Percentiles rank a stretch among this genome's conserved stretches.
Evolutionary conservation across 2,329 filamentous ascomycete species (phyloP).

Genomic region (Aureobasidium mangrovei): DNA sequence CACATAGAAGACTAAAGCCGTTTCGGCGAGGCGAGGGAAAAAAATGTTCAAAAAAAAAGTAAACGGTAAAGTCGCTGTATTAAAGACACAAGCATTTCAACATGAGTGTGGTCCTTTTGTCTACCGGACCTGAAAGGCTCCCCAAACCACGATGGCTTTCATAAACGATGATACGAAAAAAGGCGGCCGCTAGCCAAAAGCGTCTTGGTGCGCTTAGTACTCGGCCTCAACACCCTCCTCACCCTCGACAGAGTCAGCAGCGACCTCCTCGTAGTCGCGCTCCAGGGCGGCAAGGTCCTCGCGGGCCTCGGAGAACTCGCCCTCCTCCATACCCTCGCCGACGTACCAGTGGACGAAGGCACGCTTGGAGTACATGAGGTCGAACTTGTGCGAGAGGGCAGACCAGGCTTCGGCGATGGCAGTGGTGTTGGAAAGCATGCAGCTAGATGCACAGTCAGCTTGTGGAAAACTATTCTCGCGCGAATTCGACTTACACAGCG

Average conservation of each 20-base stretch:
- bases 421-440: slow-evolving; percentile 98
- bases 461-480: too few species aligned
- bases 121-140: slow-evolving; percentile 14
- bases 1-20: neutral
- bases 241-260: slow-evolving; percentile 81
- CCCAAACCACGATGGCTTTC: slow-evolving; percentile 14
- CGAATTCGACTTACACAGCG: slow-evolving; percentile 66
- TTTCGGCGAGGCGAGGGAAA: neutral
- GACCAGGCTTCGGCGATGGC: slow-evolving; percentile 98
- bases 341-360: slow-evolving; percentile 99
- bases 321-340: slow-evolving; percentile 99
- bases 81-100: slow-evolving; percentile 16
- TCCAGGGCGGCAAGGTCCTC: slow-evolving; percentile 97
- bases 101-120: slow-evolving; percentile 16
- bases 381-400: slow-evolving; percentile 93
- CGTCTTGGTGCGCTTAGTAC: slow-evolving; percentile 54
- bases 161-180: slow-evolving; percentile 17
- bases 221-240: slow-evolving; percentile 81
- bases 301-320: slow-evolving; percentile 98
- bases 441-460: slow-evolving; percentile 41
- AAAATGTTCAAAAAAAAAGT: slow-evolving; percentile 1
- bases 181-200: slow-evolving; percentile 13
- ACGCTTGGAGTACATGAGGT: slow-evolving; percentile 99
- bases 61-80: slow-evolving; percentile 14
- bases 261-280: slow-evolving; percentile 98